phyloP scores from a whole-genome alignment of 495 filamentous ascomycete species.

The Cercophora samala region DNA sequence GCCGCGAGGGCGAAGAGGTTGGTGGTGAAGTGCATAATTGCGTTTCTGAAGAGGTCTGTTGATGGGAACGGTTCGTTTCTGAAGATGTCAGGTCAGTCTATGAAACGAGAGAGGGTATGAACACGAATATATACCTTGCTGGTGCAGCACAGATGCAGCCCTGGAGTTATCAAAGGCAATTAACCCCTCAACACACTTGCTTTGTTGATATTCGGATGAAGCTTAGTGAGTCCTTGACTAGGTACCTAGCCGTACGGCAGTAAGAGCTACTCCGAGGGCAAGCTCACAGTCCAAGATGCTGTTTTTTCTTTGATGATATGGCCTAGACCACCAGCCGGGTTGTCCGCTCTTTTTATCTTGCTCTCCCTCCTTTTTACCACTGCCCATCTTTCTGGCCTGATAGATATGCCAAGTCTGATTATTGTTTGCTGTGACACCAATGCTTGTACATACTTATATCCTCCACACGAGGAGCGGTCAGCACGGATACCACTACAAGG shows the following conservation, averaged over 20 bases:
- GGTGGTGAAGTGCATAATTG: background rate
- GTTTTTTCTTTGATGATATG: background rate
- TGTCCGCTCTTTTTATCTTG: background rate
- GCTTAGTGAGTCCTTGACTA: background rate
- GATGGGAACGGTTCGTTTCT: background rate
- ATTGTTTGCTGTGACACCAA: background rate
- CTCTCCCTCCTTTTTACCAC: background rate
- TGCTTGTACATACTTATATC: background rate
- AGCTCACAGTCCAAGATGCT: background rate
- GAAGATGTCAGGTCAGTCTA: background rate
- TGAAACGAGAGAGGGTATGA: background rate
- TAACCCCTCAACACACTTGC: background rate
- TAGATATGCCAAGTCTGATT: background rate
- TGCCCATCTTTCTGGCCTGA: background rate
- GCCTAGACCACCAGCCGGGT: background rate
- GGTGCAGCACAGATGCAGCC: background rate
- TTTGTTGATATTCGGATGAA: background rate
- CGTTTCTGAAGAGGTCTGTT: background rate
- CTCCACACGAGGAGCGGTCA: background rate
- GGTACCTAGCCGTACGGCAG: background rate
- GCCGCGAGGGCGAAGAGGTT: background rate
- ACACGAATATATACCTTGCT: background rate
- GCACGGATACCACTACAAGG: background rate
- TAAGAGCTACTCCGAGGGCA: background rate
- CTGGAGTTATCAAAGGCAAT: background rate